A percentile compares a stretch with the other conserved stretches of the same genome.
phyloP scores from a whole-genome alignment of 805 yeast genomes.

The Brettanomyces anomalus region DNA sequence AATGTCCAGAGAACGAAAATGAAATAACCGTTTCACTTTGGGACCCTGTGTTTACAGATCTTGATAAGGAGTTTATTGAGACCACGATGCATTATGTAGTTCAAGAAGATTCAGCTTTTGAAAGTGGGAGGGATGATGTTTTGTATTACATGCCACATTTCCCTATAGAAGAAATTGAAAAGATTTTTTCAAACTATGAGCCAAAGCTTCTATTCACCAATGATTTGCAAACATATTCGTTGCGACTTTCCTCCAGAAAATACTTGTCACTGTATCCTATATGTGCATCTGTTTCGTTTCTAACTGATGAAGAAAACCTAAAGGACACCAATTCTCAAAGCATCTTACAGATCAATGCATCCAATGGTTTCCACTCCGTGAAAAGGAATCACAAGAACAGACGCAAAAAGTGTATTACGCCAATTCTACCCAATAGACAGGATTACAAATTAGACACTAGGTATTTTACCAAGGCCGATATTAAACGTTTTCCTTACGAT shows the following conservation, averaged over 20 bases:
- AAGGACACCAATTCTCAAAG: neutral
- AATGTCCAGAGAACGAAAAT: neutral
- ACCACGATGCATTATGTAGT: slow-evolving; percentile 9
- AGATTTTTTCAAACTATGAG: slow-evolving; percentile 9
- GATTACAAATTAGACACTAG: neutral
- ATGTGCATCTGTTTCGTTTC: slow-evolving; percentile 18
- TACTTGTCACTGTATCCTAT: slow-evolving; percentile 20
- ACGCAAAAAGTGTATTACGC: neutral
- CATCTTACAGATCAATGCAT: neutral
- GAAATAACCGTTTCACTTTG: slow-evolving; percentile 14
- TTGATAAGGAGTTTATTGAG: slow-evolving; percentile 15
- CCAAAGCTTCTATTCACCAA: slow-evolving; percentile 24
- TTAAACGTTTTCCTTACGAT: slow-evolving; percentile 5
- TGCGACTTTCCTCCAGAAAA: slow-evolving; percentile 19
- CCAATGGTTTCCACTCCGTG: neutral
- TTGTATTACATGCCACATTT: slow-evolving; percentile 28
- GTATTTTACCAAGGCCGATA: neutral
- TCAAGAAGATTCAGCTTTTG: slow-evolving; percentile 6
- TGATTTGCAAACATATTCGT: slow-evolving; percentile 21
- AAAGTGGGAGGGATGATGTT: neutral
- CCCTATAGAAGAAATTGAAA: slow-evolving; percentile 24
- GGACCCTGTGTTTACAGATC: slow-evolving; percentile 24
- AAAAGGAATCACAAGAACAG: neutral
- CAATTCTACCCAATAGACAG: neutral
- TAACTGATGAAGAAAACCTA: neutral